Percentiles rank a stretch among this genome's conserved stretches.
Evolutionary conservation across 768 basidiomycete genomes (phyloP).

Genomic region (Xanthoconium purpureum): DNA sequence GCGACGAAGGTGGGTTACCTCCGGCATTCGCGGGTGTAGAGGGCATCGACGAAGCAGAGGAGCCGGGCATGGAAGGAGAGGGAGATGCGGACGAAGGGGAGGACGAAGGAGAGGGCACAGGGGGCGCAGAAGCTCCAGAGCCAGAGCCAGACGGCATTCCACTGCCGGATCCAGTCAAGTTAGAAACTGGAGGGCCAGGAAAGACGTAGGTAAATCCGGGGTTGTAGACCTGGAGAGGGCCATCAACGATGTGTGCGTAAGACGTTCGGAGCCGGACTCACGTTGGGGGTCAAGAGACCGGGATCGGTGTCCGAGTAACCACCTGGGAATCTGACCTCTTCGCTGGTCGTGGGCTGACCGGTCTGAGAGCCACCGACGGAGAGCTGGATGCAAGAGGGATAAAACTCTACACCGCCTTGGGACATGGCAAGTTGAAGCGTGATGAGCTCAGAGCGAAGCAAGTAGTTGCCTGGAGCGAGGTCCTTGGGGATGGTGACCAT

Average conservation of each 20-base stretch:
- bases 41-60: neutral
- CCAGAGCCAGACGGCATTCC: constrained; percentile 3
- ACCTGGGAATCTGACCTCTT: constrained; percentile 62
- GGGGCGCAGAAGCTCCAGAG: neutral
- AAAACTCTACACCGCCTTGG: constrained; percentile 50
- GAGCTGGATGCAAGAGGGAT: constrained; percentile 28
- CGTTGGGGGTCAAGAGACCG: constrained; percentile 56
- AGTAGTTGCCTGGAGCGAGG: constrained; percentile 65
- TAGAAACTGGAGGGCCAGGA: constrained; percentile 50
- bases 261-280: constrained; percentile 14
- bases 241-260: neutral
- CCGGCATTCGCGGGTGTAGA: neutral
- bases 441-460: constrained; percentile 75
- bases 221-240: constrained; percentile 24
- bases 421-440: constrained; percentile 60
- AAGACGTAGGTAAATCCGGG: constrained; percentile 39
- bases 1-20: constrained; percentile 1
- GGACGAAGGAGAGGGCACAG: neutral
- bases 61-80: neutral
- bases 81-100: neutral
- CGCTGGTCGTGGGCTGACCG: constrained; percentile 18
- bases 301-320: constrained; percentile 66
- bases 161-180: constrained; percentile 20
- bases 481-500: constrained; percentile 43
- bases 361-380: constrained; percentile 28